Evolutionary conservation across 2,329 filamentous ascomycete genomes (phyloP), one percentile per base, ranked within the genome.

Genomic region (Diaporthe sp.): DNA sequence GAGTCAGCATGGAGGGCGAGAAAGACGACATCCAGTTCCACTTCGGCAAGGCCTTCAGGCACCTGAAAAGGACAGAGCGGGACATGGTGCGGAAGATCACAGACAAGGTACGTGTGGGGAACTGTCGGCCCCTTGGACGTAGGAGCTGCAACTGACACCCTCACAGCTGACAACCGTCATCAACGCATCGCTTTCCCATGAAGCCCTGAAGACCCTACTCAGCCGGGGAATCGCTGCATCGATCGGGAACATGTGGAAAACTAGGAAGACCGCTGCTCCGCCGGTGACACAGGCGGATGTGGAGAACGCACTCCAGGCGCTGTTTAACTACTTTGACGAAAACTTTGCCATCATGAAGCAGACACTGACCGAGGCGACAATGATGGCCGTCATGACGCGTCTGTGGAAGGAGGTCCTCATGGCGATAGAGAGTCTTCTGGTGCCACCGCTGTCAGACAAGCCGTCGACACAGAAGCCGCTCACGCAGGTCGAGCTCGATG

Each of bases 271-370:
- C 0, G 83, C 86, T 9, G 81, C 87, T 58, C 87, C 91, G 64
- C 88, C 89, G 1, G 87, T 93, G 13, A 93, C 94, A 0, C 90
- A 91, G 42, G 89, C 88, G 9, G 95, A 98, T 75, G 89, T 98
- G 28, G 93, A 95, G 77, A 93, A 93, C 78, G 95, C 95, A 0
- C 86, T 99, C 17, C 92, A 94, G 78, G 94, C 95, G 6, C 89
- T 99, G 0, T 97, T 98, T 82, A 90, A 92, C 71, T 99, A 99
- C 83, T 99, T 99, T 82, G 95, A 99, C 82, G 96, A 98, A 82
- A 99, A 99, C 81, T 99, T 99, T 84, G 95, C 95, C 75, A 98
- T 98, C 79, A 98, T 99, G 96, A 98, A 98, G 85, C 92, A 97
- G 83, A 98, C 96, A 0, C 87, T 99, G 73, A 98, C 97, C 1